Evolutionary conservation across 73 alveolate genomes (phyloP), one percentile per base, ranked within the genome.

Genomic region (Breviolum minutum): DNA sequence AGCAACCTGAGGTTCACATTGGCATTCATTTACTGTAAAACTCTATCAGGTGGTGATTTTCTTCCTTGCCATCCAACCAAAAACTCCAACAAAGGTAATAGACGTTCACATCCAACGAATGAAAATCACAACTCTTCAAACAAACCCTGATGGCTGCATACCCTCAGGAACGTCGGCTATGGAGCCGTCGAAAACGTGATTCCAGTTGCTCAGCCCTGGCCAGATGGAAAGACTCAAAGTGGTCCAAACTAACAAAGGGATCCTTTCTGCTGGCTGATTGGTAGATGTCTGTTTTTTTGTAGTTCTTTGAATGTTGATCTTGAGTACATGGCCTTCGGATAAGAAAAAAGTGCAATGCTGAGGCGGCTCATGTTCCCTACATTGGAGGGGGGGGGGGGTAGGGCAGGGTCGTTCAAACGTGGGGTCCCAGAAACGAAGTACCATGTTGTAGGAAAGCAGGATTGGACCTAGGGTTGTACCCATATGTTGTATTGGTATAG

Each of bases 201-300:
- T 84, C 93, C 76, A 84, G 76, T 60, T 61, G 93, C 93, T 84
- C 76, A 12, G 93, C 93, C 93, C 93, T 84, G 91, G 71, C 10
- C 32, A 54, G 3, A 40, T 40, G 14, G n/a, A 68, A 68, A 68
- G 54, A 40, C 54, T 40, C 54, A 40, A 40, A 40, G 54, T 40
- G 54, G 54, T 40, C 54, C 54, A 40, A 40, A 40, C 54, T 40
- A 40, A 40, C 54, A 40, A 40, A 40, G 54, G 54, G 54, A 40
- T 40, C 54, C 54, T 40, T 40, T 40, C 54, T 40, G 54, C 54
- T 40, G 54, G 54, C 54, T 40, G 54, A 40, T 40, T 40, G 54
- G 54, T 40, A 40, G 54, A 40, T 40, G 3, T n/a, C n/a, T n/a
- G n/a, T n/a, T n/a, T n/a, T 40, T 40, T 40, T 40, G 54, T 40